Evolutionary conservation across 768 basidiomycete species (phyloP), one percentile per base, ranked within the genome.

Genomic region (Crucibulum laeve): DNA sequence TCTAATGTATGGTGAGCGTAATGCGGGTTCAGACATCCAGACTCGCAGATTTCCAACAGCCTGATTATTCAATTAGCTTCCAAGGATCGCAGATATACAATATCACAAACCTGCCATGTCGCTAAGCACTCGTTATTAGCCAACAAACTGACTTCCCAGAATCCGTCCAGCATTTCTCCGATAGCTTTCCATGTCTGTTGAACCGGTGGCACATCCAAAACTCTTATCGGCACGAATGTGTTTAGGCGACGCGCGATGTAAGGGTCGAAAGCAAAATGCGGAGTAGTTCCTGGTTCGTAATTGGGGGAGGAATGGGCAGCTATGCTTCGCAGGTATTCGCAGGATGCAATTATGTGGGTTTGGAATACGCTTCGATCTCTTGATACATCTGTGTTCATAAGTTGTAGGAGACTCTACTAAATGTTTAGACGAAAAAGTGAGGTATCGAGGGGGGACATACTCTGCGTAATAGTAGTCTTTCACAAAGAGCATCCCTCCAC

Each of bases 221-320:
- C 63, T n/a, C 83, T 77, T 15, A 86, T 74, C 0, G 88, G 88
- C 51, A 86, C 76, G 44, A 76, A 78, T 23, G 79, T 82, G 36
- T 78, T 79, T 2, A 91, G 67, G 21, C 73, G 69, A n/a, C 87
- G 79, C 2, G 79, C 74, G 37, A 87, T 75, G 40, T 73, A 68
- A 0, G 84, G 79, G 51, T 90, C 85, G 38, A 90, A 86, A 1
- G 76, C 77, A 2, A 70, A 61, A 14, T 55, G 59, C 0, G 76
- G 80, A 0, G 70, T 64, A 3, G 87, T 85, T 17, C 62, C 57
- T 4, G 63, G 54, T 0, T 46, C 48, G 3, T 69, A 74, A 3
- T 68, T 60, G 1, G 69, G 61, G 1, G 66, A 51, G 1, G 70
- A 66, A 17, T 59, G 53, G 3, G 57, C 53, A 28, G 68, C 67